phyloP scores from a whole-genome alignment of 2,329 filamentous ascomycete genomes.

The Curvularia hawaiiensis region DNA sequence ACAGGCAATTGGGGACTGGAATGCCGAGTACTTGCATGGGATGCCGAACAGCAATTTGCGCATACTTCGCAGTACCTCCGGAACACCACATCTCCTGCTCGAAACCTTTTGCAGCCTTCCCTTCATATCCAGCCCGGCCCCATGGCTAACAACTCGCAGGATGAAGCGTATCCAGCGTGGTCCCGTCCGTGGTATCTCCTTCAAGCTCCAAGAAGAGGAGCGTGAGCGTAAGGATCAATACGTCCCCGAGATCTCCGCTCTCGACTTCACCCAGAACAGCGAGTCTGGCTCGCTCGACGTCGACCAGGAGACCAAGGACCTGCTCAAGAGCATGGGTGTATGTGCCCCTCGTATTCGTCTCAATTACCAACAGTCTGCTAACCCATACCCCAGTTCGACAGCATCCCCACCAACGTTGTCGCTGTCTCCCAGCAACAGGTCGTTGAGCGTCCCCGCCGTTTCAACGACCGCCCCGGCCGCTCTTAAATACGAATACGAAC shows the following conservation, averaged over 20 bases:
- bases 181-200: conserved; percentile 99
- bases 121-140: background rate
- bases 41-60: background rate
- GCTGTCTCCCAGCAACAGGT: conserved; percentile 87
- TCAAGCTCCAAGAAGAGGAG: conserved; percentile 99
- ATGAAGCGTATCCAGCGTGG: conserved; percentile 99
- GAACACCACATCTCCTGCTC: background rate
- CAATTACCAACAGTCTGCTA: conserved; percentile 8
- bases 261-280: conserved; percentile 95
- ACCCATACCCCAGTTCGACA: conserved; percentile 75
- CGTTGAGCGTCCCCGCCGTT: conserved; percentile 81
- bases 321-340: conserved; percentile 99
- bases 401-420: conserved; percentile 95
- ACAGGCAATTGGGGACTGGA: conserved; percentile 77
- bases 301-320: conserved; percentile 97
- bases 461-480: conserved; percentile 64
- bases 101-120: background rate
- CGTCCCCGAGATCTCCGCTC: conserved; percentile 97
- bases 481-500: conserved; percentile 30
- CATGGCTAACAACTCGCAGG: conserved; percentile 51
- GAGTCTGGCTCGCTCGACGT: conserved; percentile 95
- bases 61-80: background rate
- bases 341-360: conserved; percentile 52
- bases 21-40: conserved; percentile 52
- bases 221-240: conserved; percentile 99